Percentiles rank a stretch among this genome's conserved stretches.
Conservation (phyloP, 2,329 filamentous ascomycete species). For the Xylaria sp. region DNA sequence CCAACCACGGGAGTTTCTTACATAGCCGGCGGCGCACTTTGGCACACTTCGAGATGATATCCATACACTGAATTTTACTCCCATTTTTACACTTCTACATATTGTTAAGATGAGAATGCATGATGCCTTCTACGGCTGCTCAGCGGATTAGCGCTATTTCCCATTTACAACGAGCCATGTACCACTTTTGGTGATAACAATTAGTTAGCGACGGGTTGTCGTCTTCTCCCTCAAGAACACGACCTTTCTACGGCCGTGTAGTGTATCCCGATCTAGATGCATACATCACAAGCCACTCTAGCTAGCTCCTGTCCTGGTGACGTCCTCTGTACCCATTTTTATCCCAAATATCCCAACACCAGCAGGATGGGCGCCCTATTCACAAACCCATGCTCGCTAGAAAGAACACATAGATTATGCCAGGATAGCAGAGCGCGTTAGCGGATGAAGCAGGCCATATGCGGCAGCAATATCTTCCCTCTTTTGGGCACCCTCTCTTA, state of each 20-base stretch:
- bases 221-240: background rate
- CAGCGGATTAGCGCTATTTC: background rate
- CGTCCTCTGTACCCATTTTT: background rate
- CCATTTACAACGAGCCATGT: background rate
- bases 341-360: background rate
- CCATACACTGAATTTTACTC: background rate
- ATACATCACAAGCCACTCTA: background rate
- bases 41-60: background rate
- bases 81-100: background rate
- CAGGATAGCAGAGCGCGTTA: background rate
- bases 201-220: background rate
- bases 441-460: background rate
- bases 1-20: background rate
- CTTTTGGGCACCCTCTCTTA: background rate
- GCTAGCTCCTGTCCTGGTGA: background rate
- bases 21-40: background rate
- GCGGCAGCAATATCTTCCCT: background rate
- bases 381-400: background rate
- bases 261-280: slow-evolving; percentile 1
- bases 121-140: background rate
- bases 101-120: background rate
- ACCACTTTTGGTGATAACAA: background rate
- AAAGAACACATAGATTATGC: background rate
- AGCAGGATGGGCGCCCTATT: background rate
- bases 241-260: background rate